phyloP scores from a whole-genome alignment of 2,329 filamentous ascomycete species.

The Mycosphaerella sp. region DNA sequence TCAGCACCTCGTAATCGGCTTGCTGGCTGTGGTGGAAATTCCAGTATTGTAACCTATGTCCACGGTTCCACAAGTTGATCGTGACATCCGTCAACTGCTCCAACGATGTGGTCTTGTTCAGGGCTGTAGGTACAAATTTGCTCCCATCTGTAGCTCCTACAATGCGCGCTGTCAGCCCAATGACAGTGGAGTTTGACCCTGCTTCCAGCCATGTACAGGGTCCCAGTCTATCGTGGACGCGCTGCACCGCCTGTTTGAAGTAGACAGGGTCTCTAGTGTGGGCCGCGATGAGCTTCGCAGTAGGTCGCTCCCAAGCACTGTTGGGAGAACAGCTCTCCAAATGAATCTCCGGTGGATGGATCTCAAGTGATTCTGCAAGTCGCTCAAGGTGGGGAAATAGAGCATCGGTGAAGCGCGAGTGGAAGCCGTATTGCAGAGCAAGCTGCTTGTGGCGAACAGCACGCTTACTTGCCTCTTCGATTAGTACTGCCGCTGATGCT shows the following conservation, averaged over 20 bases:
- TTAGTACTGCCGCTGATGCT: background rate
- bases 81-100: constrained; percentile 1
- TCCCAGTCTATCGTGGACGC: constrained; percentile 1
- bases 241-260: constrained; percentile 8
- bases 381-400: constrained; percentile 1
- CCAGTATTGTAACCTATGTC: constrained; percentile 4
- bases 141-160: background rate
- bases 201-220: constrained; percentile 12
- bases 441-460: constrained; percentile 10
- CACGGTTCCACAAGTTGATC: constrained; percentile 1
- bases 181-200: constrained; percentile 14
- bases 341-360: constrained; percentile 1
- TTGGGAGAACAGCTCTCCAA: constrained; percentile 4
- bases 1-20: background rate
- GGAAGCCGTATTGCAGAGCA: constrained; percentile 13
- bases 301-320: background rate
- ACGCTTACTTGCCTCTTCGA: background rate
- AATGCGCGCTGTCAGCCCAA: constrained; percentile 6
- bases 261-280: constrained; percentile 13
- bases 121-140: constrained; percentile 1
- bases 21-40: constrained; percentile 1
- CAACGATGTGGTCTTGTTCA: constrained; percentile 1
- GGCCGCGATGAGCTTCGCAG: background rate
- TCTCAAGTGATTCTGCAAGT: constrained; percentile 4
- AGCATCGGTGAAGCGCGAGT: constrained; percentile 13